Evolutionary conservation across 768 basidiomycete genomes (phyloP).

Genomic region (Lepiota brunneoincarnata): DNA sequence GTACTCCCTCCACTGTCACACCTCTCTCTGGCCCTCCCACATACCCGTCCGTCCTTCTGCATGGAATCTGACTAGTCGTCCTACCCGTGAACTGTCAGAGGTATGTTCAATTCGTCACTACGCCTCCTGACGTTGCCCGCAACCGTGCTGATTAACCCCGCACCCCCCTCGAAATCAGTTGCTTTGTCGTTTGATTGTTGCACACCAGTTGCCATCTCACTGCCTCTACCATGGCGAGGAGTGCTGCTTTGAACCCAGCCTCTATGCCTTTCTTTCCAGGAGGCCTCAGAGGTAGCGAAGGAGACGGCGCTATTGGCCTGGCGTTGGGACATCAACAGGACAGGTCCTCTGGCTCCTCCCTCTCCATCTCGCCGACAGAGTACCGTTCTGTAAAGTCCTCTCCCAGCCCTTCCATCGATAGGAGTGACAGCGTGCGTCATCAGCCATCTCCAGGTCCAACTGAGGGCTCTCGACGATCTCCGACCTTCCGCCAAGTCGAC

Average conservation of each 20-base stretch:
- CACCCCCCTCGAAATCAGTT: conserved; percentile 19
- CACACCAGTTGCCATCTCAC: conserved; percentile 31
- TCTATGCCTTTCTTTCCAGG: conserved; percentile 87
- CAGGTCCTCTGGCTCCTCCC: conserved; percentile 50
- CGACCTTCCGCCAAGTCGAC: conserved; percentile 45
- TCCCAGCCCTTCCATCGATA: conserved; percentile 55
- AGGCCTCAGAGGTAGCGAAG: conserved; percentile 52
- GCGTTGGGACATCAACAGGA: conserved; percentile 47
- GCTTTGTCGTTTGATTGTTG: conserved; percentile 37
- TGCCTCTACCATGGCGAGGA: conserved; percentile 62
- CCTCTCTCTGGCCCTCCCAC: conserved; percentile 7
- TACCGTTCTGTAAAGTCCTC: conserved; percentile 68
- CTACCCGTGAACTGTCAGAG: conserved; percentile 4
- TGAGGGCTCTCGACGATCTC: conserved; percentile 43
- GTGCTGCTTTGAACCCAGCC: conserved; percentile 74
- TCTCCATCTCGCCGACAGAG: conserved; percentile 56
- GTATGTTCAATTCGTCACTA: neutral
- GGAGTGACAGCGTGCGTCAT: conserved; percentile 28
- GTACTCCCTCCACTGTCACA: neutral
- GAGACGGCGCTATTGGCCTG: conserved; percentile 45
- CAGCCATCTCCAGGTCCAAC: conserved; percentile 32
- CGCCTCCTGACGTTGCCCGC: neutral
- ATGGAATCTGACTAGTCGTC: conserved; percentile 41
- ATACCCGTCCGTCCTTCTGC: conserved; percentile 23
- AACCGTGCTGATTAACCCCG: neutral